Base-by-base conservation (phyloP, 2,329 filamentous ascomycete genomes). In the Claviceps sorghi region DNA sequence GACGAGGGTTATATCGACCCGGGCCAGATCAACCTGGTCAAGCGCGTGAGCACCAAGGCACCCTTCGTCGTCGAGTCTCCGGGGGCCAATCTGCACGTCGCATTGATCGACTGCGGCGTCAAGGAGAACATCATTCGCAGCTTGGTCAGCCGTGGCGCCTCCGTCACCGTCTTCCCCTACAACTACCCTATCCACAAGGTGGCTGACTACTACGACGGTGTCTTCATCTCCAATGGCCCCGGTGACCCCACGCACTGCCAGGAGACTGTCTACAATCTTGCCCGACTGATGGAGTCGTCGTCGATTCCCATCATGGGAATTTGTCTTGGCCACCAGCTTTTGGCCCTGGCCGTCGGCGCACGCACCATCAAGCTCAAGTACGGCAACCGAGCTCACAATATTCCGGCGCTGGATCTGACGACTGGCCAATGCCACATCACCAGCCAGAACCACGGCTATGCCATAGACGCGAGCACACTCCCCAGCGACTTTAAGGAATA, bases 51-150 rank as follows among this genome's bases (percentile, higher is more conserved):
- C 76, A 98, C 93, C 70, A 98, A 98, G 76, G 87, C 90, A 58
- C 93, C 93, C 43, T 98, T 97, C 76, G 88, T 97, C 63, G 86
- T 97, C 58, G 85, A 87, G 67, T 89, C 90, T 50, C 80, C 83
- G 34, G 80, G 84, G 59, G 88, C 91, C 57, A 82, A 85, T 63
- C 84, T 88, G 67, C 93, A 98, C 72, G 82, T 98, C 60, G 93
- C 91, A 54, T 79, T 98, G 60, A 85, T 98, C 66, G 93, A 98
- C 72, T 98, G 93, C 65, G 93, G 93, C 75, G 93, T 97, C 60
- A 98, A 98, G 80, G 93, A 98, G 80, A 98, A 98, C 76, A 98
- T 98, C 63, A 83, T 98, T 55, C 88, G 93, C 64, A 94, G 87
- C 68, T 77, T 98, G 55, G 90, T 97, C 64, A 84, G 80, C 70